These are phyloP conservation scores for Ceratocystis cubensis DNA, from an alignment of 2,329 filamentous ascomycete genomes.

Conservation along the genomic window DNA sequence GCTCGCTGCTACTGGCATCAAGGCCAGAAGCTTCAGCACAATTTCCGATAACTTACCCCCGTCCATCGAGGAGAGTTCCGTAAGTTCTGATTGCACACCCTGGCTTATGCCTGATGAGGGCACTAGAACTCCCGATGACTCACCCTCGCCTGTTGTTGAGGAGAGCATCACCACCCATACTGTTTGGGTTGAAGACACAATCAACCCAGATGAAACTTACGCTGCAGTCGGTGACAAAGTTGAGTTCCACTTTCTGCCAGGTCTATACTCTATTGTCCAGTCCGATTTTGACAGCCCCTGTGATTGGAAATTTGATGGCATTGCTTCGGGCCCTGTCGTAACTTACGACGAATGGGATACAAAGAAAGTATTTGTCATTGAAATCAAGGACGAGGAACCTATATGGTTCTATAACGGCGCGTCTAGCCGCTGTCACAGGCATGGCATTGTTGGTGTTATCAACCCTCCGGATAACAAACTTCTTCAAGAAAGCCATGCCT, in stretches of 20 bases:
- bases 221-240: background rate
- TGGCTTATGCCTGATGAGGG: too few species aligned
- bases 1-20: background rate
- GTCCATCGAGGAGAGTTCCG: background rate
- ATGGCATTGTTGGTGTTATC: too few species aligned
- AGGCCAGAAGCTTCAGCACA: background rate
- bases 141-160: background rate
- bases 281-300: constrained; percentile 33
- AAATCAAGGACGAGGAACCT: too few species aligned
- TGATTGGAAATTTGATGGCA: constrained; percentile 24
- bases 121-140: background rate
- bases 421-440: too few species aligned
- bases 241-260: background rate
- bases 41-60: background rate
- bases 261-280: background rate
- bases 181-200: background rate
- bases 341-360: too few species aligned
- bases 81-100: too few species aligned
- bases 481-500: too few species aligned
- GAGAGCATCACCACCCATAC: background rate
- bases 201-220: background rate
- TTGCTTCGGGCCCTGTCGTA: background rate
- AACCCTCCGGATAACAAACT: too few species aligned
- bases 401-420: too few species aligned
- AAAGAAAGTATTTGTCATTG: too few species aligned